These are phyloP conservation scores for Pichia phayaonensis DNA, from an alignment of 805 yeast genomes.

Conservation along the genomic window DNA sequence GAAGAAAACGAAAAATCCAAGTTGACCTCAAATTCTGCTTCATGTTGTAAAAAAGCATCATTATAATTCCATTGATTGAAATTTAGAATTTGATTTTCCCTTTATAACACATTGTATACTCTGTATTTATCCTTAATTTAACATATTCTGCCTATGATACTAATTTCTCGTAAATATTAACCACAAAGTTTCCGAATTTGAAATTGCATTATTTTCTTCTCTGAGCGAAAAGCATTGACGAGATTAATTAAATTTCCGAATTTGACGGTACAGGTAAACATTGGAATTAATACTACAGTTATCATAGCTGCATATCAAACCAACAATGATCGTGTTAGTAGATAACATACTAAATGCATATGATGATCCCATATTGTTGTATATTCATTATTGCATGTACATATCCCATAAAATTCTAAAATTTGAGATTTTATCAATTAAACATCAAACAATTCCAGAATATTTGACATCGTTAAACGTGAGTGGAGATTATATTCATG, in stretches of 20 bases:
- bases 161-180: neutral
- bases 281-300: neutral
- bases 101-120: neutral
- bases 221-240: neutral
- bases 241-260: neutral
- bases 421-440: slow-evolving; percentile 6
- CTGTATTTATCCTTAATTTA: neutral
- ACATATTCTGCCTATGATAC: too few relatives aligned
- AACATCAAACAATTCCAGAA: slow-evolving; percentile 5
- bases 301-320: neutral
- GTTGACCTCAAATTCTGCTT: slow-evolving; percentile 13
- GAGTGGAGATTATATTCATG: slow-evolving; percentile 21
- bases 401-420: slow-evolving; percentile 2
- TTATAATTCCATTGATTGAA: slow-evolving; percentile 16
- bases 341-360: slow-evolving; percentile 10
- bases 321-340: slow-evolving; percentile 9
- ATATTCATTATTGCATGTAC: slow-evolving; percentile 10
- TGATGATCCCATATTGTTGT: slow-evolving; percentile 9
- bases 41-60: slow-evolving; percentile 28
- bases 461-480: slow-evolving; percentile 14
- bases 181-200: too few relatives aligned
- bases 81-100: neutral
- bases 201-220: neutral
- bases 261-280: neutral
- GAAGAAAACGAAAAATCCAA: slow-evolving; percentile 16